phyloP scores from a whole-genome alignment of 2,329 filamentous ascomycete species.

The Talaromyces sp. region DNA sequence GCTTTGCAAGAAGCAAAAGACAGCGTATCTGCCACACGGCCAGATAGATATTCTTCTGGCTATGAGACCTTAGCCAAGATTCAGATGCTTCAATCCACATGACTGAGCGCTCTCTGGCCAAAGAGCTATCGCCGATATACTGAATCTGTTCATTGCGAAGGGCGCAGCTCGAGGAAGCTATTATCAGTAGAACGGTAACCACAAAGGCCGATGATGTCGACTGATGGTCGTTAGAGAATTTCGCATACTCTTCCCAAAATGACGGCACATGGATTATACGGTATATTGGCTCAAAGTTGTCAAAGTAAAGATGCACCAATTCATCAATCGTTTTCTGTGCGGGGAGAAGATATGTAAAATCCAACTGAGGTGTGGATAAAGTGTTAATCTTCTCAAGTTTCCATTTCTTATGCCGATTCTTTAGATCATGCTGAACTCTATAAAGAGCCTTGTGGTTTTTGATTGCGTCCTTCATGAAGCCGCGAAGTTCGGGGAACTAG shows the following conservation, averaged over 20 bases:
- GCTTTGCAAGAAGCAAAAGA: constrained; percentile 51
- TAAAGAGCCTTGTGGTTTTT: constrained; percentile 21
- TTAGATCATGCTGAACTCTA: constrained; percentile 23
- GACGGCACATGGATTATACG: constrained; percentile 27
- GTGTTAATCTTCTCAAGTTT: constrained; percentile 14
- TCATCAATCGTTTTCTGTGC: constrained; percentile 19
- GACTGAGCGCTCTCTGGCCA: constrained; percentile 19
- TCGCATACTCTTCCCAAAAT: constrained; percentile 26
- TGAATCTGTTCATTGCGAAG: constrained; percentile 9
- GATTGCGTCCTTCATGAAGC: constrained; percentile 27
- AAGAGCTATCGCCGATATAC: constrained; percentile 23
- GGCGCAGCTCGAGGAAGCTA: constrained; percentile 20
- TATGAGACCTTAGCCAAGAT: constrained; percentile 37
- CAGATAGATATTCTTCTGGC: constrained; percentile 54
- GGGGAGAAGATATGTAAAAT: constrained; percentile 24
- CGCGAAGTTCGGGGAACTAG: constrained; percentile 26
- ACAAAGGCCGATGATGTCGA: constrained; percentile 20
- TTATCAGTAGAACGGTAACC: constrained; percentile 24
- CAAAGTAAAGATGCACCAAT: constrained; percentile 25
- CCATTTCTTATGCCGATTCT: constrained; percentile 23
- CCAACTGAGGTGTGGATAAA: constrained; percentile 10
- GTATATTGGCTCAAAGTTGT: constrained; percentile 26
- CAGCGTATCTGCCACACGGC: constrained; percentile 54
- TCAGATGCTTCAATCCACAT: constrained; percentile 24
- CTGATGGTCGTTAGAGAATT: constrained; percentile 3